Base-by-base conservation (phyloP, 495 filamentous ascomycete genomes). In the Podospora australis region DNA sequence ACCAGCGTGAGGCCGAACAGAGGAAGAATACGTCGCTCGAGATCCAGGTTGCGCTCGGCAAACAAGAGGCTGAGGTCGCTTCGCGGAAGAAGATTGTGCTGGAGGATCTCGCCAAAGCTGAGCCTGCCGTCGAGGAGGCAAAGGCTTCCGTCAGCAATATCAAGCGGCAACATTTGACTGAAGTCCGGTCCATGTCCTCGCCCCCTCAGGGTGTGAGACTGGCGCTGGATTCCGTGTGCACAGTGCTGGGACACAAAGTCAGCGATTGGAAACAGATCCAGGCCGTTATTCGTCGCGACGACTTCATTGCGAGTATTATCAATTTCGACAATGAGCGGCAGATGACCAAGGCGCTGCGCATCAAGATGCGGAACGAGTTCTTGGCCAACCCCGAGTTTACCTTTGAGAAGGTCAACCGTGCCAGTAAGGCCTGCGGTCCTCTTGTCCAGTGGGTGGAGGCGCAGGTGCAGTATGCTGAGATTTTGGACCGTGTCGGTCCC, bases 261-360 rank as follows among this genome's bases (percentile, higher is more conserved):
- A 81, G 80, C 49, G 86, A 82, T 57, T 99, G 92, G 92, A 91
- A 87, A 69, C 81, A 79, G 30, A 90, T 97, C 41, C 85, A 90
- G 65, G 84, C 75, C 35, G 83, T 97, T 49, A 79, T 97, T 23
- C 84, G 92, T 49, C 78, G 80, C 22, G 92, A 97, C 62, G 90
- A 96, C 56, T 99, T 99, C 70, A 96, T 99, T 70, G 87, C 89
- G 21, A 96, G 87, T 68, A 97, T 99, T 59, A 85, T 97, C 64
- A 89, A 87, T 61, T 99, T 95, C 63, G 86, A 97, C 71, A 99
- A 95, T 58, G 88, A 96, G 71, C 82, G 69, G 56, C 86, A 95
- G 66, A 96, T 99, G 92, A 97, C 90, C 2, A 82, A 79, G 55
- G 72, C 67, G 40, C 78, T 89, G 60, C 78, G 92, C 21, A 60